A percentile compares a stretch with the other conserved stretches of the same genome.
phyloP scores from a whole-genome alignment of 2,329 filamentous ascomycete genomes.

The Arthrobotrys pseudoclavata region DNA sequence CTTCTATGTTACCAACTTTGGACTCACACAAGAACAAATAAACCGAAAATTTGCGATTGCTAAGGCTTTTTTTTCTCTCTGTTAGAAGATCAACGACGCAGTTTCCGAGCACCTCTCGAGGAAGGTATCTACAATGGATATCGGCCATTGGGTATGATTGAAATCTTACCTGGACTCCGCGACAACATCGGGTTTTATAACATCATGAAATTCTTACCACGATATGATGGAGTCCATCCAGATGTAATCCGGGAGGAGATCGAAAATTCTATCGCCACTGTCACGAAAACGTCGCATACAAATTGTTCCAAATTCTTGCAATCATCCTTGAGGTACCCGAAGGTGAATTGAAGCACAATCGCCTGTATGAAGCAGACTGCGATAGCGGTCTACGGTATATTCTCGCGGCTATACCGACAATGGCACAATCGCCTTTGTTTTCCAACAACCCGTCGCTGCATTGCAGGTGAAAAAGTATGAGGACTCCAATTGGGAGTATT shows the following conservation, averaged over 20 bases:
- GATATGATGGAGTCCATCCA: slow-evolving; percentile 69
- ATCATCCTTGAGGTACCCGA: slow-evolving; percentile 74
- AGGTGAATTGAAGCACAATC: slow-evolving; percentile 72
- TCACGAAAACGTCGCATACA: slow-evolving; percentile 72
- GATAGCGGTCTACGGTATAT: slow-evolving; percentile 75
- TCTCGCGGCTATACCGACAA: slow-evolving; percentile 72
- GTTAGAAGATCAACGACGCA: slow-evolving; percentile 73
- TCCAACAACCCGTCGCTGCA: slow-evolving; percentile 73
- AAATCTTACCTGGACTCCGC: slow-evolving; percentile 64
- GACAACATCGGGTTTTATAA: slow-evolving; percentile 75
- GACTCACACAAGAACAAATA: slow-evolving; percentile 73
- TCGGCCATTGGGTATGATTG: slow-evolving; percentile 68
- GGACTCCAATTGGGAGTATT: slow-evolving; percentile 70
- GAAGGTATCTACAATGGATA: slow-evolving; percentile 73
- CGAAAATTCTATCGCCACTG: slow-evolving; percentile 70
- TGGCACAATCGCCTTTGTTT: slow-evolving; percentile 72
- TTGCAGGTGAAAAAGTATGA: slow-evolving; percentile 69
- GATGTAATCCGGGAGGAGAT: slow-evolving; percentile 71
- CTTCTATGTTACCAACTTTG: slow-evolving; percentile 76
- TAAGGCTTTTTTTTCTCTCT: slow-evolving; percentile 73
- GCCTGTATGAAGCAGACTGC: slow-evolving; percentile 72
- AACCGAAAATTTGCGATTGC: slow-evolving; percentile 75
- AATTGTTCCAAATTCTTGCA: slow-evolving; percentile 74
- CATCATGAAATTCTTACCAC: slow-evolving; percentile 72
- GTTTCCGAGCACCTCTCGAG: slow-evolving; percentile 70